Conservation (phyloP, 169 alveolate genomes). For the Fabrea salina region DNA sequence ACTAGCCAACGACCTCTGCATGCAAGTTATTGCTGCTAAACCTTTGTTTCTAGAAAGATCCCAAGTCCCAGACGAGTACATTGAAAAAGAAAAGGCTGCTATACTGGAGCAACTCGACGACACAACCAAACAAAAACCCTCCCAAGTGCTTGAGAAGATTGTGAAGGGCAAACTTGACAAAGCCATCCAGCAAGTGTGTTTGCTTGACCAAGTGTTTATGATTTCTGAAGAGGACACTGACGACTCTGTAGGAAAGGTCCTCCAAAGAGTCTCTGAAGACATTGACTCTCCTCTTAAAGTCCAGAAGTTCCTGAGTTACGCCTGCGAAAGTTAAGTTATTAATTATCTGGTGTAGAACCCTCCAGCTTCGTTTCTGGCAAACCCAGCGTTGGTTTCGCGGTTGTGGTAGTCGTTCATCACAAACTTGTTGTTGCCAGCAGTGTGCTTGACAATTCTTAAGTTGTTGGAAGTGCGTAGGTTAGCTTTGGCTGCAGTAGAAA, state of each 20-base stretch:
- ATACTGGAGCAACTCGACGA: constrained; percentile 20
- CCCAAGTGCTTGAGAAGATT: not conserved
- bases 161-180: constrained; percentile 17
- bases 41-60: not conserved
- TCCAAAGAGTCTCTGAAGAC: not conserved
- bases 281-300: not conserved
- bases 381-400: constrained; percentile 42
- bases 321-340: too few species aligned
- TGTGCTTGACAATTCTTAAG: not conserved
- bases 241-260: not conserved
- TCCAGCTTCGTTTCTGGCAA: constrained; percentile 38
- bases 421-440: not conserved
- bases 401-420: constrained; percentile 37
- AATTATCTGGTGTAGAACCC: constrained; percentile 33
- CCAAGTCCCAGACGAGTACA: not conserved
- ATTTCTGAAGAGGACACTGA: constrained; percentile 26
- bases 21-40: constrained; percentile 30
- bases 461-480: too few species aligned
- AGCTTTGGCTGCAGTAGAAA: too few species aligned
- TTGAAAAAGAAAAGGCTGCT: constrained; percentile 15
- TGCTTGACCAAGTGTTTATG: constrained; percentile 14
- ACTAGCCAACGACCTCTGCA: not conserved
- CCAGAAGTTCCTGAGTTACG: not conserved
- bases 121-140: not conserved
- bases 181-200: not conserved